Conservation (phyloP, 129 eudicot species). For the Lactuca sativa region DNA sequence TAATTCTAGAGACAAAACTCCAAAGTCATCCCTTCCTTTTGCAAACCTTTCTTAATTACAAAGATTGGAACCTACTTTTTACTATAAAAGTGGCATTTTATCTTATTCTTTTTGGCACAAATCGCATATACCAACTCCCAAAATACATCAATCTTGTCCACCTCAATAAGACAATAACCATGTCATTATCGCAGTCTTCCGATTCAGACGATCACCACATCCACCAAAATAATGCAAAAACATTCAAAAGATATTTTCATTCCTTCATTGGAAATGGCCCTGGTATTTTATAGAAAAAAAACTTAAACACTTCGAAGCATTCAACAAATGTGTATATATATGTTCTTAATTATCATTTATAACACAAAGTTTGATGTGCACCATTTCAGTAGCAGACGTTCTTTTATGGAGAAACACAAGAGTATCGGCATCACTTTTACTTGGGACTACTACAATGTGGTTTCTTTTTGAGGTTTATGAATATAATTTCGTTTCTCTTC, state of each 20-base stretch:
- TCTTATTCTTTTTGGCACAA: neutral
- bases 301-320: no score
- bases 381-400: slow-evolving; percentile 66
- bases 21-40: slow-evolving; percentile 71
- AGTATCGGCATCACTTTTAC: slow-evolving; percentile 63
- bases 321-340: no score
- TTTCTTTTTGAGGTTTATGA: slow-evolving; percentile 68
- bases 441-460: slow-evolving; percentile 64
- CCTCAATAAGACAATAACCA: slow-evolving; percentile 26
- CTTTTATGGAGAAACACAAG: slow-evolving; percentile 80
- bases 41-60: slow-evolving; percentile 39
- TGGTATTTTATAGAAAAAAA: slow-evolving; percentile 39
- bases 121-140: neutral
- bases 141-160: neutral
- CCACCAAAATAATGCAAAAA: slow-evolving; percentile 36
- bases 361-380: slow-evolving; percentile 7
- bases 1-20: slow-evolving; percentile 26
- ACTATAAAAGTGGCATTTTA: slow-evolving; percentile 15
- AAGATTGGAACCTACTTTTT: slow-evolving; percentile 45
- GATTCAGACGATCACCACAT: slow-evolving; percentile 57
- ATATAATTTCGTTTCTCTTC: slow-evolving; percentile 64
- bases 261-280: slow-evolving; percentile 65
- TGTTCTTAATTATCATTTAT: neutral
- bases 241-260: slow-evolving; percentile 48
- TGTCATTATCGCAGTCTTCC: slow-evolving; percentile 50